phyloP scores from a whole-genome alignment of 768 basidiomycete species.

The Cyathus striatus region DNA sequence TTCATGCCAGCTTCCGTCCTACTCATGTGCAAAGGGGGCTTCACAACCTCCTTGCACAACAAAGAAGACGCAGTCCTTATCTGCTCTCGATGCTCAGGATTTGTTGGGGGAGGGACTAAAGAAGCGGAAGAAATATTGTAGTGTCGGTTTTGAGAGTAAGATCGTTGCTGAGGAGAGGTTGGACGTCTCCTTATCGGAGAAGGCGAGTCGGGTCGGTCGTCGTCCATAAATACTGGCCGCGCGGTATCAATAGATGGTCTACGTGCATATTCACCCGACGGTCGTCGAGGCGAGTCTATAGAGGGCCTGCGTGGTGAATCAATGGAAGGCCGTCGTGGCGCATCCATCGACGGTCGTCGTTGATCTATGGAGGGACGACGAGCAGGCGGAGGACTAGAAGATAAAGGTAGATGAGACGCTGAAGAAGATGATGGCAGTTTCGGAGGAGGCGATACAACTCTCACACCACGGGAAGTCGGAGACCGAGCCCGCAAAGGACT shows the following conservation, averaged over 20 bases:
- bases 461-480: conserved; percentile 30
- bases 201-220: conserved; percentile 33
- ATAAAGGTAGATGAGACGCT: conserved; percentile 44
- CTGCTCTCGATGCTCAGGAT: conserved; percentile 61
- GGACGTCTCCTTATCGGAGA: conserved; percentile 40
- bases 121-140: conserved; percentile 59
- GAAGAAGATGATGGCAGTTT: conserved; percentile 45
- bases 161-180: conserved; percentile 40
- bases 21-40: conserved; percentile 52
- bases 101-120: conserved; percentile 35
- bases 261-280: conserved; percentile 19
- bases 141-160: conserved; percentile 49
- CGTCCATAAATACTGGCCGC: conserved; percentile 17
- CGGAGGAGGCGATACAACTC: conserved; percentile 33
- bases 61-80: conserved; percentile 60
- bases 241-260: conserved; percentile 33
- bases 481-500: conserved; percentile 32
- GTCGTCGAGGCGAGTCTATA: conserved; percentile 14
- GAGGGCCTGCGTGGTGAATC: conserved; percentile 29
- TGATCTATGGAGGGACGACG: no score
- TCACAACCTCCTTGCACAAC: conserved; percentile 62
- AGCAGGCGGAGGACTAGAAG: conserved; percentile 24
- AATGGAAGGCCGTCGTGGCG: conserved; percentile 23
- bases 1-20: conserved; percentile 41
- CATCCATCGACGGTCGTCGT: conserved; percentile 33